Evolutionary conservation across 208 protist species (phyloP).

Genomic region (Acanthamoeba rhysodes): DNA sequence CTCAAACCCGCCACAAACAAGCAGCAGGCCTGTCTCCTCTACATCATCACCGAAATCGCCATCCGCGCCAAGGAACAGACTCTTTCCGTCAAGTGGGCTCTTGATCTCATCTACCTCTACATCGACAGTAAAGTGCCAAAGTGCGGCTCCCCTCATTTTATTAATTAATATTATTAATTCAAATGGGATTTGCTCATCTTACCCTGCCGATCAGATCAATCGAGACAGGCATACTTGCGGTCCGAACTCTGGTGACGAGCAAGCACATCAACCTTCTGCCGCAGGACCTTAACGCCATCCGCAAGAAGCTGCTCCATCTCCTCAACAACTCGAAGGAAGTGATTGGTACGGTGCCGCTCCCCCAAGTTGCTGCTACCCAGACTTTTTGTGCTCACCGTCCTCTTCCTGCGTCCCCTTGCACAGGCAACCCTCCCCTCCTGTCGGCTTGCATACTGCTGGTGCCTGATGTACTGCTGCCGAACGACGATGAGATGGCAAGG

Average conservation of each 20-base stretch:
- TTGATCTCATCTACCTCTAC: conserved; percentile 63
- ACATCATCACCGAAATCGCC: conserved; percentile 66
- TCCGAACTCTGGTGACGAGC: background rate
- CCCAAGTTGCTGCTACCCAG: background rate
- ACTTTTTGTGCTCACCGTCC: background rate
- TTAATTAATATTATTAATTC: background rate
- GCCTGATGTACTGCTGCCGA: conserved; percentile 59
- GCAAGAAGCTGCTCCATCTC: conserved; percentile 74
- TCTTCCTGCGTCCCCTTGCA: background rate
- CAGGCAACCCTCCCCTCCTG: conserved; percentile 67
- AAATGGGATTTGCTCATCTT: background rate
- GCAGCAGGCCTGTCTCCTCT: conserved; percentile 65
- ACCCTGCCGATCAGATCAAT: background rate
- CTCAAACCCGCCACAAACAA: conserved; percentile 50
- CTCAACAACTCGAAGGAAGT: conserved; percentile 76
- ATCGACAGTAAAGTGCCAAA: conserved; percentile 74
- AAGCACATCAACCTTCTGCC: conserved; percentile 31
- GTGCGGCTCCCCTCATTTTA: background rate
- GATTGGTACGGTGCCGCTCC: background rate
- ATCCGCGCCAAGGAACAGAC: conserved; percentile 67
- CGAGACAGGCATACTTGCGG: conserved; percentile 53
- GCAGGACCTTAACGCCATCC: conserved; percentile 67
- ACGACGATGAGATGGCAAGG: conserved; percentile 56
- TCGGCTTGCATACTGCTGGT: conserved; percentile 25
- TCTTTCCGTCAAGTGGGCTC: conserved; percentile 58